Evolutionary conservation across 768 basidiomycete genomes (phyloP).

Genomic region (Boletus edulis): DNA sequence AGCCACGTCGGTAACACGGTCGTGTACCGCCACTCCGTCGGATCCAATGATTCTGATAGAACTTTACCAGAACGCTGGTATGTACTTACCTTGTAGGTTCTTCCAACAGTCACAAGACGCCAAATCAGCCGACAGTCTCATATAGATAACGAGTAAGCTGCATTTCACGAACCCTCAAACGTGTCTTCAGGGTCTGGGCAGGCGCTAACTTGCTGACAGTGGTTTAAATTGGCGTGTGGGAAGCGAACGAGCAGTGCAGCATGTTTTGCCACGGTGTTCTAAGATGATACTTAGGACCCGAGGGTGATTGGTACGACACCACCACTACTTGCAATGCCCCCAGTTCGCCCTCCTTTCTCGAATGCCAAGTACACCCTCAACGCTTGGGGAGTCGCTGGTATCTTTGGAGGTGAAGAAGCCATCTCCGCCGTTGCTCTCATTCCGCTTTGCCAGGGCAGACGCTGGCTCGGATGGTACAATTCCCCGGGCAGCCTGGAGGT

Average conservation of each 20-base stretch:
- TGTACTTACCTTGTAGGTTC: no score
- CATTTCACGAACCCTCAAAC: background rate
- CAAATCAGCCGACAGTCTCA: background rate
- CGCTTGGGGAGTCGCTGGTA: conserved; percentile 31
- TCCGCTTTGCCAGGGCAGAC: conserved; percentile 26
- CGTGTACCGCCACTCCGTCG: no score
- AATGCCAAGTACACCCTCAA: conserved; percentile 23
- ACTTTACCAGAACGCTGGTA: no score
- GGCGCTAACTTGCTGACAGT: background rate
- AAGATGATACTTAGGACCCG: background rate
- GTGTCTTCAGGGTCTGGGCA: background rate
- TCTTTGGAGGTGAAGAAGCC: conserved; percentile 35
- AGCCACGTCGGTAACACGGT: no score
- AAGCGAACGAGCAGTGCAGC: background rate
- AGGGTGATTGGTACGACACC: background rate
- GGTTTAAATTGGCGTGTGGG: no score
- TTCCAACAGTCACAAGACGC: no score
- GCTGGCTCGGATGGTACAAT: conserved; percentile 37
- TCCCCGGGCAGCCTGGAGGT: conserved; percentile 31
- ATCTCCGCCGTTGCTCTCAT: conserved; percentile 30
- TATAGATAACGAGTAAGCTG: background rate
- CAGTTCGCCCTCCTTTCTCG: conserved; percentile 6
- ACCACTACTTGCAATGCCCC: conserved; percentile 8
- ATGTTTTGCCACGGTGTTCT: background rate
- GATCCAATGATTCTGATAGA: no score